Evolutionary conservation across 2,329 filamentous ascomycete species (phyloP), one percentile per base, ranked within the genome.

Genomic region (Cryphonectria nitschkei): DNA sequence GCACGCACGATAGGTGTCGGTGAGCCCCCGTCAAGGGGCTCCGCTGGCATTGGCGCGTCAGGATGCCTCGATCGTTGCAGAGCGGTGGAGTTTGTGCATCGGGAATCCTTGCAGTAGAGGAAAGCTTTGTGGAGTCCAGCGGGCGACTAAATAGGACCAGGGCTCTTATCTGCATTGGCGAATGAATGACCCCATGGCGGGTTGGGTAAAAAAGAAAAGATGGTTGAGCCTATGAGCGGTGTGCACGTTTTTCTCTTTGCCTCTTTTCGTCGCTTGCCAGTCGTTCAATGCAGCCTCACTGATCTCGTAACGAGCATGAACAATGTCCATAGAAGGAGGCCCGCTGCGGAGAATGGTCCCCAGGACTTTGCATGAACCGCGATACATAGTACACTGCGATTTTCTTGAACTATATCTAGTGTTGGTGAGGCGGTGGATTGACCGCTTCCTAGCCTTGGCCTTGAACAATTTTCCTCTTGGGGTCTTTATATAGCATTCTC

Each of bases 171-270:
- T 70, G 46, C 65, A 68, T 68, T 62, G 69, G 67, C 67, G 46
- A 50, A n/a, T 50, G 60, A 70, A 58, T 13, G 41, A 52, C 65
- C 68, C 68, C 69, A 70, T 67, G 29, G 58, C 19, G 19, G 14
- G 26, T 19, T 26, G 16, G 26, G 32, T 19, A 7, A 26, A 61
- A 39, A n/a, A 39, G 3, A 37, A 5, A 5, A 19, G 58, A 39
- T 37, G 34, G 16, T 39, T 46, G 56, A 37, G 56, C 70, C 70
- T 72, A 72, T 72, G 68, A 72, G 70, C 70, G 70, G 70, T 72
- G 70, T 65, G 70, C 70, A 72, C 68, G 68, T 68, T 69, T 68
- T 58, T 46, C n/a, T 50, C 8, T 50, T n/a, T 50, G 7, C 22
- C 5, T n/a, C 22, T n/a, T n/a, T 50, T 11, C 65, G 39, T 41